These are phyloP conservation scores for Verticillium zaregamsianum DNA, from an alignment of 2,329 filamentous ascomycete genomes.

Conservation along the genomic window DNA sequence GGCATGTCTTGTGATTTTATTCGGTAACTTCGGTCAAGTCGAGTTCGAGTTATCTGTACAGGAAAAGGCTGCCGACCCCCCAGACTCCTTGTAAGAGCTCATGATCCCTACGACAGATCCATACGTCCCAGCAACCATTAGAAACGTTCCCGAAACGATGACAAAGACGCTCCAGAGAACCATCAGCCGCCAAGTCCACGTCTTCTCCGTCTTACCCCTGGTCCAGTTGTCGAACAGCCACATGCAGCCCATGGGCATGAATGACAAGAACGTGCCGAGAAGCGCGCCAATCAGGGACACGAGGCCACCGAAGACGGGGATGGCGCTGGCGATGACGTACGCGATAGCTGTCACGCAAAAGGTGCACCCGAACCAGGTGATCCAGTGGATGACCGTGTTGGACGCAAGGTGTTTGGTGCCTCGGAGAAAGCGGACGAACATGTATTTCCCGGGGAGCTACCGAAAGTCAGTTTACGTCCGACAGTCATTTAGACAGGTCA, in stretches of 20 bases:
- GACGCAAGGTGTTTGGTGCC: constrained; percentile 23
- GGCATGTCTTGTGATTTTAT: no score
- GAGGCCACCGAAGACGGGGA: constrained; percentile 22
- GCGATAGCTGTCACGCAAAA: constrained; percentile 17
- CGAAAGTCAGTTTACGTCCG: neutral
- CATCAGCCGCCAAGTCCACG: constrained; percentile 12
- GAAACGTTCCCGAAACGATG: constrained; percentile 30
- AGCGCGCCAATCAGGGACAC: constrained; percentile 22
- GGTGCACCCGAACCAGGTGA: constrained; percentile 24
- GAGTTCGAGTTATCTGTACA: constrained; percentile 38
- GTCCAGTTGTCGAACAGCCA: constrained; percentile 39
- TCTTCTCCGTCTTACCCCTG: constrained; percentile 8
- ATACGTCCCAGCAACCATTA: constrained; percentile 40
- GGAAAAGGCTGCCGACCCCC: constrained; percentile 33
- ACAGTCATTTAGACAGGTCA: neutral
- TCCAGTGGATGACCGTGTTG: constrained; percentile 24
- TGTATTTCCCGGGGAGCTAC: constrained; percentile 20
- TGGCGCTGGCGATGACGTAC: constrained; percentile 22
- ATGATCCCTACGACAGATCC: constrained; percentile 35
- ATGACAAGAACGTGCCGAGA: constrained; percentile 21
- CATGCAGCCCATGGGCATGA: constrained; percentile 28
- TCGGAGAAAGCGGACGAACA: constrained; percentile 21
- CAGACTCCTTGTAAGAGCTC: constrained; percentile 26
- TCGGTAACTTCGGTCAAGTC: neutral
- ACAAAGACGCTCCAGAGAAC: constrained; percentile 24